Percentiles rank a stretch among this genome's conserved stretches.
Evolutionary conservation across 164 flowering plant genomes (phyloP).

Genomic region (Aristolochia contorta): DNA sequence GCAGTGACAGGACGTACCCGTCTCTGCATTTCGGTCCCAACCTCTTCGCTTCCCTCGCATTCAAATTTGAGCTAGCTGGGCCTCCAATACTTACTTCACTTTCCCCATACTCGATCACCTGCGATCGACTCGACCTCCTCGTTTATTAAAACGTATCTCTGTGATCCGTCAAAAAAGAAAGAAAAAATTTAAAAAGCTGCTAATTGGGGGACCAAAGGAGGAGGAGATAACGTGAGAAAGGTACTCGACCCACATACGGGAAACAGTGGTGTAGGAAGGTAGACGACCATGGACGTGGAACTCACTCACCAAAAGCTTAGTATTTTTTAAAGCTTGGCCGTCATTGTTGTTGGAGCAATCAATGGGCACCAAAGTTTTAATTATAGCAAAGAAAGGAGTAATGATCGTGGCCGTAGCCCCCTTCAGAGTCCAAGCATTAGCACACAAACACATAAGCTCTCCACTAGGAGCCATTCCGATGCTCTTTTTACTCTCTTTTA

Average conservation of each 20-base stretch:
- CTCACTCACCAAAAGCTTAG: conserved; percentile 11
- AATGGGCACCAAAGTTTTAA: conserved; percentile 12
- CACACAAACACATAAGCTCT: not conserved
- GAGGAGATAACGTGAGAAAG: not conserved
- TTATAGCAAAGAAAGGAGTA: conserved; percentile 13
- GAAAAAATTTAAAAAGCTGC: not conserved
- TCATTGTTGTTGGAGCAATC: conserved; percentile 18
- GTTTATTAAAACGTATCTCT: too few species aligned
- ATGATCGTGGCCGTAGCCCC: conserved; percentile 3
- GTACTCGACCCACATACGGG: not conserved
- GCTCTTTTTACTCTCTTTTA: conserved; percentile 2
- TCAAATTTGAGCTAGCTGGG: too few species aligned
- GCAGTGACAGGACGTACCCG: too few species aligned
- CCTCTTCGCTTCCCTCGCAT: too few species aligned
- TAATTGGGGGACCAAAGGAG: not conserved
- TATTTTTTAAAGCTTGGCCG: not conserved
- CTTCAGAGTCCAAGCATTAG: conserved; percentile 1
- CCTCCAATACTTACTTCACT: too few species aligned
- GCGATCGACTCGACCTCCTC: too few species aligned
- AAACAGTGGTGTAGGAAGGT: too few species aligned
- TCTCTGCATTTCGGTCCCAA: too few species aligned
- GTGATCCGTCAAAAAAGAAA: not conserved
- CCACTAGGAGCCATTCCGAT: conserved; percentile 8
- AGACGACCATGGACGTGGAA: conserved; percentile 2
- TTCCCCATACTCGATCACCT: too few species aligned